Conservation (phyloP, 345 rosid genomes). For the Lepidium sativum region DNA sequence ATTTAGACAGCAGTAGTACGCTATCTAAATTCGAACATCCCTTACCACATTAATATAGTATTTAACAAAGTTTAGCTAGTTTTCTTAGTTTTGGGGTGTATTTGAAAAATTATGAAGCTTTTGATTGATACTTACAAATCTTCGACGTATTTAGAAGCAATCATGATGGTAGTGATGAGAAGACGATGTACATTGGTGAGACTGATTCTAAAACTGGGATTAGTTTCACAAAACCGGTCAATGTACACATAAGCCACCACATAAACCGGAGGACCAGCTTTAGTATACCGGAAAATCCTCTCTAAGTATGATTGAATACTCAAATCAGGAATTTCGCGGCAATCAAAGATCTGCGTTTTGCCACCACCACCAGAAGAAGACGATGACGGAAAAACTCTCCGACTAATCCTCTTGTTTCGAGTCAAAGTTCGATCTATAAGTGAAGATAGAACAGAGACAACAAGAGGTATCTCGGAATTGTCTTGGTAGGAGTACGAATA, state of each 20-base stretch:
- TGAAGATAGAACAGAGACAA: slow-evolving; percentile 77
- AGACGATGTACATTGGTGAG: slow-evolving; percentile 70
- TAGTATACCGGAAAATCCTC: slow-evolving; percentile 77
- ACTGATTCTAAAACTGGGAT: slow-evolving; percentile 58
- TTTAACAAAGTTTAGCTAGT: no score
- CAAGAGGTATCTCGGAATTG: slow-evolving; percentile 60
- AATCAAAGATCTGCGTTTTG: slow-evolving; percentile 52
- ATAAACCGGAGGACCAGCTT: slow-evolving; percentile 76
- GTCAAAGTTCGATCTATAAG: slow-evolving; percentile 70
- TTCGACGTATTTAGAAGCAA: slow-evolving; percentile 85
- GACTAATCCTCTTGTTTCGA: slow-evolving; percentile 59
- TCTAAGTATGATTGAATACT: slow-evolving; percentile 69
- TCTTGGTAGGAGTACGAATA: slow-evolving; percentile 52
- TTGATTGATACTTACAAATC: slow-evolving; percentile 60
- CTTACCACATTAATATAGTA: no score
- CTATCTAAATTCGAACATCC: no score
- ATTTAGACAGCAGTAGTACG: no score
- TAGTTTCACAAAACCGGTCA: slow-evolving; percentile 73
- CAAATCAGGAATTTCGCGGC: slow-evolving; percentile 75
- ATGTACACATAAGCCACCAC: slow-evolving; percentile 86
- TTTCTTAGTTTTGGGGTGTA: no score
- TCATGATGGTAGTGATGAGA: slow-evolving; percentile 78
- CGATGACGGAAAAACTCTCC: no score
- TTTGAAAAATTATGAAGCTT: no score
- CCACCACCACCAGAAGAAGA: slow-evolving; percentile 33